Base-by-base conservation (phyloP, 192 early-diverging fungal genomes). In the Pilaira anomala region DNA sequence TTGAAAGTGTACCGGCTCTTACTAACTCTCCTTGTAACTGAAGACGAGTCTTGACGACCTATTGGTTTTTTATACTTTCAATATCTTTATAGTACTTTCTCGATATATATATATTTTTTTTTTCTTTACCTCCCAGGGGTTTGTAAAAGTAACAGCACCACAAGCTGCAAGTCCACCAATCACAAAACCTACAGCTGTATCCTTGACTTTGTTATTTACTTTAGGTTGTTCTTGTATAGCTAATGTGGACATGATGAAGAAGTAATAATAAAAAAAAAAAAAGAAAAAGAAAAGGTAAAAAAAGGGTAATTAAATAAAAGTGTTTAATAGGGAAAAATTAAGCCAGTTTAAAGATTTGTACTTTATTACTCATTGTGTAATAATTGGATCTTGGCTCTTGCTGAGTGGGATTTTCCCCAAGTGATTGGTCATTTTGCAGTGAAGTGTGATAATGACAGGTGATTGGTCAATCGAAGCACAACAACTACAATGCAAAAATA, bases 141-240 rank as follows among this genome's bases (percentile, higher is more conserved):
- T 98, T n/a, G 93, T 94, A 58, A 98, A 88, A 7, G 95, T 98
- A 24, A 95, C 95, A 13, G 95, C 92, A 12, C 87, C 85, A 73
- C 92, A 94, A 22, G 92, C 92, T 25, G 94, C 94, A 48, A 91
- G 67, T 48, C 91, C 91, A 49, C 90, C 94, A 12, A 87, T 80
- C 19, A 88, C 58, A 77, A 93, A 94, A 3, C 86, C 85, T 22
- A 70, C 64, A 22, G 76, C 28, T 0, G 82, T 76, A 49, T 76
- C 50, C 44, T 75, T 68, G 26, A 46, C 11, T 18, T 62, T 46
- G 8, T 2, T 48, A 25, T 11, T 18, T 11, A 26, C n/a, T 40
- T 18, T 26, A 22, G 45, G 1, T 4, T 21, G 29, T 12, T 49
- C 18, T 33, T 26, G 8, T 26, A n/a, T n/a, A n/a, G n/a, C n/a